A percentile compares a stretch with the other conserved stretches of the same genome.
phyloP scores from a whole-genome alignment of 306 rosid species.

The Alnus rubra region DNA sequence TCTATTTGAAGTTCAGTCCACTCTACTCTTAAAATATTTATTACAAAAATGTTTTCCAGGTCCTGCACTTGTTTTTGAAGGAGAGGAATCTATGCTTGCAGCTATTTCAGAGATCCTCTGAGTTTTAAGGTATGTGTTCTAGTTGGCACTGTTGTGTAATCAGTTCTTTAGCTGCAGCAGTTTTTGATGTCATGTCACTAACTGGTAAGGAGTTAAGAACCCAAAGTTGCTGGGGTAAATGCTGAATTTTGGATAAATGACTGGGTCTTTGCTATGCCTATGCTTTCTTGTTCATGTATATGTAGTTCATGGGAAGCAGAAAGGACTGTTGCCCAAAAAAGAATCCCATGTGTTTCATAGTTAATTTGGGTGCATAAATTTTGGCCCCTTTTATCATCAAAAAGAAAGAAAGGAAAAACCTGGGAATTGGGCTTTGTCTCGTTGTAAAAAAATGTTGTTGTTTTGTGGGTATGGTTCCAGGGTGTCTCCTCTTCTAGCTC shows the following conservation, averaged over 20 bases:
- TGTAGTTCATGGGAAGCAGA: neutral
- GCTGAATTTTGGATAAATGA: neutral
- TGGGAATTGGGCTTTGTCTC: neutral
- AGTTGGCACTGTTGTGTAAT: slow-evolving; percentile 5
- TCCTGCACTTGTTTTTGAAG: slow-evolving; percentile 93
- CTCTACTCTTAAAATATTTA: slow-evolving; percentile 20
- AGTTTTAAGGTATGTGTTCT: slow-evolving; percentile 70
- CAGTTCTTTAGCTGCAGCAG: neutral
- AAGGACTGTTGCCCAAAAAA: neutral
- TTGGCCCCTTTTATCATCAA: neutral
- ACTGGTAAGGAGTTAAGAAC: neutral
- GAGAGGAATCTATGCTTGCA: slow-evolving; percentile 92
- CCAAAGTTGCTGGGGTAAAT: neutral
- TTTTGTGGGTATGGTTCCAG: no score
- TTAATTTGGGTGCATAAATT: neutral
- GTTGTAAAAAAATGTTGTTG: no score
- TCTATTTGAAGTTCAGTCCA: neutral
- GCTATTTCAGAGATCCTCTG: slow-evolving; percentile 78
- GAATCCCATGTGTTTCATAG: neutral
- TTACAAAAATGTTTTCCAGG: slow-evolving; percentile 51
- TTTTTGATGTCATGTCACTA: neutral
- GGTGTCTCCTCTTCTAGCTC: no score
- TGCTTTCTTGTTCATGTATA: neutral
- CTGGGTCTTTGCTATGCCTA: neutral
- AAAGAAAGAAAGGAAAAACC: neutral